Conservation (phyloP, 345 rosid species). For the Firmiana major region DNA sequence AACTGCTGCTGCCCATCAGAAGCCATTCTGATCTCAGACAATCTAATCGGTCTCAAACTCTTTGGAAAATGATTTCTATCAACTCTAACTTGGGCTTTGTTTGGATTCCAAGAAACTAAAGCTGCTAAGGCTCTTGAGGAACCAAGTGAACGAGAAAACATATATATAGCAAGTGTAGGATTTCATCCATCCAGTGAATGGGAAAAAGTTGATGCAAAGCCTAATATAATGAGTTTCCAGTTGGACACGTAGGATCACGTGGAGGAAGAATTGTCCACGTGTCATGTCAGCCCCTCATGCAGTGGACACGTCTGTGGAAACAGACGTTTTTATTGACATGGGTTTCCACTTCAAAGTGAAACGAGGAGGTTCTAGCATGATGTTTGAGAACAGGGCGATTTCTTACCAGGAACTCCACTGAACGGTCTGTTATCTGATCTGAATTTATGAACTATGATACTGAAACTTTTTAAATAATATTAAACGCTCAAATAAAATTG, state of each 20-base stretch:
- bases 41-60: not conserved
- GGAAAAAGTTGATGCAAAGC: not conserved
- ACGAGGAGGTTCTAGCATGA: not conserved
- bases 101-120: slow-evolving; percentile 16
- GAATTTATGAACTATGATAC: not conserved
- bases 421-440: not conserved
- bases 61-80: slow-evolving; percentile 2
- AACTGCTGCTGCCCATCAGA: slow-evolving; percentile 21
- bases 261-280: slow-evolving; percentile 11
- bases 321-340: slow-evolving; percentile 14
- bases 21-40: slow-evolving; percentile 36
- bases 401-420: not conserved
- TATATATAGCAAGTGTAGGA: not conserved
- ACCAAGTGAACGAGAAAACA: not conserved
- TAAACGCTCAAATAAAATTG: too few species aligned
- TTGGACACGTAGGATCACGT: slow-evolving; percentile 20
- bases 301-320: slow-evolving; percentile 21
- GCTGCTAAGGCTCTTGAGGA: not conserved
- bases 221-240: not conserved
- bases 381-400: not conserved
- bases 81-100: slow-evolving; percentile 6
- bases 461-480: too few species aligned
- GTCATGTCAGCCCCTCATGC: slow-evolving; percentile 2
- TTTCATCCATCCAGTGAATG: not conserved
- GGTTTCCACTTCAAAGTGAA: too few species aligned